Evolutionary conservation across 2,329 filamentous ascomycete genomes (phyloP), one percentile per base, ranked within the genome.

Genomic region (Xylariaceae sp.): DNA sequence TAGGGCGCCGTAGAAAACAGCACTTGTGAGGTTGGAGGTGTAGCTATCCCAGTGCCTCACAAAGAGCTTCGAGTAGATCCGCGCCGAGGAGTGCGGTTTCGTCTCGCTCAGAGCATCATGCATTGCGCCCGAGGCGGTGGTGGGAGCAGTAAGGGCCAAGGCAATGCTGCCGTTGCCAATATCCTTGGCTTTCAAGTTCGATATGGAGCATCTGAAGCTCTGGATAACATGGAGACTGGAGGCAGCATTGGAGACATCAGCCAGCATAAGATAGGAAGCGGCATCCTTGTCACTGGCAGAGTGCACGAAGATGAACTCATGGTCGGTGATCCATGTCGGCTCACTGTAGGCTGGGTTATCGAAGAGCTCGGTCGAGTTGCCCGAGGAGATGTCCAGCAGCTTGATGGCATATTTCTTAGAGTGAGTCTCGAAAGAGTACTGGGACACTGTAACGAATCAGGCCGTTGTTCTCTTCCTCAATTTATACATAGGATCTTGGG

Each of bases 21-120:
- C 82, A 67, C 86, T 88, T 62, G 82, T 84, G 67, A 89, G 86
- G 51, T 86, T 81, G 0, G 82, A 85, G 30, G 86, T 78, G 75
- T 88, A 95, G n/a, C 81, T 74, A 71, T 95, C 90, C 90, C 90
- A 95, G 69, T 95, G 89, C 11, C 90, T 83, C 34, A 90, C 88
- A 68, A 90, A 94, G 30, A 92, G 82, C 52, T 82, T 84, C 17
- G 84, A 84, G 73, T 94, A 94, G 18, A 91, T 81, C 67, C 83
- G 86, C 34, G 84, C 90, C 2, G 84, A 82, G 17, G 87, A 87
- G 23, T 79, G 74, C 1, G 82, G 77, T 68, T 86, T 84, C 63
- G 82, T 76, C 44, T 82, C 84, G 11, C 80, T 78, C 44, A 85
- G 78, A 10, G 84, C 78, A 70, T 89, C 89, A 74, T 86, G 86